Evolutionary conservation across 1,284 basidiomycete species (phyloP).

Genomic region (Cutaneotrichosporon cyanovorans): DNA sequence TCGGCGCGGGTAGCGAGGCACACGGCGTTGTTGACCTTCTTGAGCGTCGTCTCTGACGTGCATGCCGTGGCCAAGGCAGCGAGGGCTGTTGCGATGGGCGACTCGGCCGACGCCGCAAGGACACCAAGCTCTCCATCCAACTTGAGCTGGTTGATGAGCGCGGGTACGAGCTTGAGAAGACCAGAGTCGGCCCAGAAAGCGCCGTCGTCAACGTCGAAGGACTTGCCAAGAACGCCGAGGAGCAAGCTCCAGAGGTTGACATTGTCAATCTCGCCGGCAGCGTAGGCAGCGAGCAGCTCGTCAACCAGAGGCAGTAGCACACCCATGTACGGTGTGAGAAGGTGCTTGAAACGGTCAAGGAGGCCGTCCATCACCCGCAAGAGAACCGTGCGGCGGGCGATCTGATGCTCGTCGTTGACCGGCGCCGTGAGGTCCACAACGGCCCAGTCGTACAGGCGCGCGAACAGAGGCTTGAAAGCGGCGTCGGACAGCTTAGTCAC

Average conservation of each 20-base stretch:
- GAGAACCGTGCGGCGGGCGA: constrained; percentile 57
- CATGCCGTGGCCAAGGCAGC: constrained; percentile 53
- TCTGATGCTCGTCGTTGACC: constrained; percentile 25
- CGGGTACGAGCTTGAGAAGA: constrained; percentile 55
- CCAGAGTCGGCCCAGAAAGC: constrained; percentile 84
- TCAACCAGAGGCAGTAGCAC: constrained; percentile 64
- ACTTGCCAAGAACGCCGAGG: constrained; percentile 60
- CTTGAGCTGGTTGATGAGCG: constrained; percentile 60
- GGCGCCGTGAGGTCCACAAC: constrained; percentile 54
- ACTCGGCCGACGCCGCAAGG: constrained; percentile 9
- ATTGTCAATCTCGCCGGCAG: constrained; percentile 30
- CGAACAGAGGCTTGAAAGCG: constrained; percentile 85
- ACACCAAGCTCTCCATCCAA: constrained; percentile 29
- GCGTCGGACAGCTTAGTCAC: constrained; percentile 91
- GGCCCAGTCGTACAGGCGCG: constrained; percentile 91
- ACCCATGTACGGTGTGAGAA: constrained; percentile 86
- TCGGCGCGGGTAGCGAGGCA: constrained; percentile 82
- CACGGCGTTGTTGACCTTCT: constrained; percentile 72
- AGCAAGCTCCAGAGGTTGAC: constrained; percentile 58
- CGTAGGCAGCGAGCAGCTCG: constrained; percentile 57
- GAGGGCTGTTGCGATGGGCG: constrained; percentile 47
- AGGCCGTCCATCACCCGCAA: constrained; percentile 64
- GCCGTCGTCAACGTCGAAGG: constrained; percentile 71
- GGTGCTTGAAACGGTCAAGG: constrained; percentile 75
- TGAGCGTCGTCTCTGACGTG: constrained; percentile 58